Evolutionary conservation across 2,329 filamentous ascomycete genomes (phyloP).

Genomic region (Microthyrium microscopicum): DNA sequence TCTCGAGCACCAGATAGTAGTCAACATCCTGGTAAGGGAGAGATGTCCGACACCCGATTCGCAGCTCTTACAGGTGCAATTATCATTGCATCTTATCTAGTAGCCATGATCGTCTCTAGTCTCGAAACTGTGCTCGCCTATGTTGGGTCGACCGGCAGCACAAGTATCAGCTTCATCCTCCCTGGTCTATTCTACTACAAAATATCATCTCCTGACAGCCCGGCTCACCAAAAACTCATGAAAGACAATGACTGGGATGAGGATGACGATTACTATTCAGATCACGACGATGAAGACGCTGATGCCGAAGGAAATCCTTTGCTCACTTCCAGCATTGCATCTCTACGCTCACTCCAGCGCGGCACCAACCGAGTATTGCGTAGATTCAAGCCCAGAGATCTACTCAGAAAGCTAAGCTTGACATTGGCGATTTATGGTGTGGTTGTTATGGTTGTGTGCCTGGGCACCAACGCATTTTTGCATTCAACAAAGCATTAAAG

Average conservation of each 20-base stretch:
- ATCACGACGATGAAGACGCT: slow-evolving; percentile 42
- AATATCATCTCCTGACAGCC: slow-evolving; percentile 77
- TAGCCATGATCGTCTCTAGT: slow-evolving; percentile 78
- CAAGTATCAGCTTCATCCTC: slow-evolving; percentile 91
- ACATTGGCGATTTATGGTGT: slow-evolving; percentile 68
- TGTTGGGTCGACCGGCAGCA: slow-evolving; percentile 85
- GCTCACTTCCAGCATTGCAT: no score
- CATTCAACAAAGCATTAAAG: slow-evolving; percentile 39
- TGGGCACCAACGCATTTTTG: slow-evolving; percentile 75
- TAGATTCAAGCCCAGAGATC: no score
- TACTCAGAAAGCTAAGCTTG: slow-evolving; percentile 56
- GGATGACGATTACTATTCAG: slow-evolving; percentile 65
- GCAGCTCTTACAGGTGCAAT: slow-evolving; percentile 77
- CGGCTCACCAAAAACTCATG: slow-evolving; percentile 67
- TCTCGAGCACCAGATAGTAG: slow-evolving; percentile 15
- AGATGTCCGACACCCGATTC: slow-evolving; percentile 77
- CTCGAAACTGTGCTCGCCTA: slow-evolving; percentile 87
- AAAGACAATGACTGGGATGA: slow-evolving; percentile 94
- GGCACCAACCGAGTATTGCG: no score
- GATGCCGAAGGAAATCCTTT: slow-evolving; percentile 48
- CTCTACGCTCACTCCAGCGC: no score
- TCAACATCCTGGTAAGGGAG: slow-evolving; percentile 20
- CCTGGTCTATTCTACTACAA: slow-evolving; percentile 98
- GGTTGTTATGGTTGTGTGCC: slow-evolving; percentile 75
- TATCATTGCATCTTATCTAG: slow-evolving; percentile 68